Conservation (phyloP, 139 green algal species). For the Parachlorella kessleri region DNA sequence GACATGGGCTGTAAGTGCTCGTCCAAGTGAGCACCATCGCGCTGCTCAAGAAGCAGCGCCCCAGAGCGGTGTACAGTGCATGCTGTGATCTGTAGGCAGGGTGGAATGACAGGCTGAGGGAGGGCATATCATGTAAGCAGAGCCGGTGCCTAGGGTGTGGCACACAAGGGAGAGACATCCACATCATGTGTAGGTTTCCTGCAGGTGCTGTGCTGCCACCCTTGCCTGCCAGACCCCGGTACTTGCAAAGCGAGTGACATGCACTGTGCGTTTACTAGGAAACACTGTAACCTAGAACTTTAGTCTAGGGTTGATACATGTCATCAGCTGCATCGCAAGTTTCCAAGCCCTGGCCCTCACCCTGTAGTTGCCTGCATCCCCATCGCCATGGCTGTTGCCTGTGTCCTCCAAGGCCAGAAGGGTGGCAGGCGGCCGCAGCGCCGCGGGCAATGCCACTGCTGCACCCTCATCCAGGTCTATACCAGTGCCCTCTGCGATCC, state of each 20-base stretch:
- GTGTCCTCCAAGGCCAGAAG: slow-evolving; percentile 72
- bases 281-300: too few species aligned
- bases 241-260: too few species aligned
- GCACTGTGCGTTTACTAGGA: too few species aligned
- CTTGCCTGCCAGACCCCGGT: too few species aligned
- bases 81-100: slow-evolving; percentile 49
- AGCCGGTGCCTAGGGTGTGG: neutral
- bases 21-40: slow-evolving; percentile 65
- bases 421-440: slow-evolving; percentile 46
- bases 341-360: slow-evolving; percentile 30
- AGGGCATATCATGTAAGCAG: neutral
- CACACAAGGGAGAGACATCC: neutral
- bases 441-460: neutral
- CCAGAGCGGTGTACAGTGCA: slow-evolving; percentile 79
- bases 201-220: too few species aligned
- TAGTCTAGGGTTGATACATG: too few species aligned
- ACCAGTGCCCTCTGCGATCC: slow-evolving; percentile 38
- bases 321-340: too few species aligned
- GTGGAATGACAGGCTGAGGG: neutral
- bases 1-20: slow-evolving; percentile 33
- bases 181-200: too few species aligned
- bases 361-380: slow-evolving; percentile 57
- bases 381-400: slow-evolving; percentile 20
- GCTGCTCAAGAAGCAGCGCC: slow-evolving; percentile 76
- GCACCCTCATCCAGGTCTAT: slow-evolving; percentile 65